Evolutionary conservation across 345 rosid species (phyloP), one percentile per base, ranked within the genome.

Genomic region (Acer yangbiense): DNA sequence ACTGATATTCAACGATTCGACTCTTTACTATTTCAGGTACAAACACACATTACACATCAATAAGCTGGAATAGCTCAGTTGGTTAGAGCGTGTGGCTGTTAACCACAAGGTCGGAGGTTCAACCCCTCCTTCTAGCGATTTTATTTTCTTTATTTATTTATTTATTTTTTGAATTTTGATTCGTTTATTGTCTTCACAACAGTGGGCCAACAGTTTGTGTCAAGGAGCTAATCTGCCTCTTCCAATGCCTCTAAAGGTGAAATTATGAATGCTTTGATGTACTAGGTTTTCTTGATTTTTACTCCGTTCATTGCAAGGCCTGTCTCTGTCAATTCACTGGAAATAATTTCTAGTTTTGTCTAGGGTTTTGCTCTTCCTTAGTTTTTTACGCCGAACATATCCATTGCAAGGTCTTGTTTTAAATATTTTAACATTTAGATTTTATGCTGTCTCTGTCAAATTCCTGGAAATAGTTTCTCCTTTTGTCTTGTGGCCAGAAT

Each of bases 191-290:
- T 66, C 61, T 60, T 48, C 20, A 4, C 35, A 20, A 75, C 89
- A 95, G 98, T 95, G 98, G 98, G 98, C 89, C 1, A 93, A 95
- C 80, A 93, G 98, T 85, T 92, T 95, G 29, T 88, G 92, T 78
- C 98, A 95, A 86, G 98, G 98, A 79, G 95, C 98, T 44, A 92
- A 91, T 83, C 77, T 94, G 50, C 98, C 96, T 29, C 91, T 94
- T 63, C 94, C 98, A 6, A 75, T 87, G 76, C 98, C 97, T 64
- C 84, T 92, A 68, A 91, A 92, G 94, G 98, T 94, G n/a, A 74
- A n/a, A 4, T 6, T 4, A 57, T 50, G 20, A n/a, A 16, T 7
- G 21, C 62, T 57, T 57, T n/a, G 21, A 18, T 57, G 46, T 43
- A 43, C 46, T 7, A 43, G 46, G 46, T 43, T 43, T 43, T 43